phyloP scores from a whole-genome alignment of 73 alveolate genomes.

The Tetrahymena elliotti region DNA sequence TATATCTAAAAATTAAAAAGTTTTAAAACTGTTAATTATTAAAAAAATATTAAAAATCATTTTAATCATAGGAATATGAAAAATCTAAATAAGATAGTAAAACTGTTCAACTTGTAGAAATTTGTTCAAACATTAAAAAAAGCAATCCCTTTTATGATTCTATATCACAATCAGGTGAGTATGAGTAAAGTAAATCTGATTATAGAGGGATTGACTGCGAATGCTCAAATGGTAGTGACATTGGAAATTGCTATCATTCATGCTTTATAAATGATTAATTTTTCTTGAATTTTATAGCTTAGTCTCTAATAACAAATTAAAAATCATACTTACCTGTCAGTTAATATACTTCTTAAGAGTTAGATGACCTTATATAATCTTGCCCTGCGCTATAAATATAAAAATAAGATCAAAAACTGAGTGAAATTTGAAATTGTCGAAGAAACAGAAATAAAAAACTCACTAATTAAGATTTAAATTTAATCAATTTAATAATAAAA shows the following conservation, averaged over 20 bases:
- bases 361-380: not conserved
- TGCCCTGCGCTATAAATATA: not conserved
- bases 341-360: not conserved
- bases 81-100: not conserved
- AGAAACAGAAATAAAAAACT: too few relatives aligned
- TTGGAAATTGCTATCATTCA: slow-evolving; percentile 18
- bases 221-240: not conserved
- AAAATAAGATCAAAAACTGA: not conserved
- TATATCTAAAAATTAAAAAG: too few relatives aligned
- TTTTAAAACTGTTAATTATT: too few relatives aligned
- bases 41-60: not conserved
- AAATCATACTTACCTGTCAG: not conserved
- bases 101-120: slow-evolving; percentile 1
- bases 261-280: slow-evolving; percentile 14
- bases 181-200: not conserved
- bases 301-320: not conserved
- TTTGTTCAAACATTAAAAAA: slow-evolving; percentile 5
- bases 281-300: not conserved
- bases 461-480: too few relatives aligned
- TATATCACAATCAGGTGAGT: not conserved
- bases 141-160: slow-evolving; percentile 1
- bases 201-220: slow-evolving; percentile 25
- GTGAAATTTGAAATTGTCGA: not conserved
- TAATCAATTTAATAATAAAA: too few relatives aligned
- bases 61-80: not conserved